Conservation (phyloP, 306 rosid species). For the Medicago lupulina region DNA sequence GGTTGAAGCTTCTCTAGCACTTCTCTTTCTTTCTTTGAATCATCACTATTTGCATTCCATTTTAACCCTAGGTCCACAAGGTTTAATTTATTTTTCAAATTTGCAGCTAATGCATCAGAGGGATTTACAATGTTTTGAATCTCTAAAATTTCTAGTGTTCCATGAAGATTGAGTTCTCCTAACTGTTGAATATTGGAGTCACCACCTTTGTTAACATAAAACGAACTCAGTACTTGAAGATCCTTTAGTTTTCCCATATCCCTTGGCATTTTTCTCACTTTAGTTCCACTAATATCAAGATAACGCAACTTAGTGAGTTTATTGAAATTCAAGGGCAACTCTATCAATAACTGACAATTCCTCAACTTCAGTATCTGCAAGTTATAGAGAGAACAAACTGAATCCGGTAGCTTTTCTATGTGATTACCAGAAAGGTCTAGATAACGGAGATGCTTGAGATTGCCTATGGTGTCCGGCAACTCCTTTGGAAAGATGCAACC, state of each 20-base stretch:
- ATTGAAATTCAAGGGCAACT: slow-evolving; percentile 6
- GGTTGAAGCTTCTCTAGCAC: slow-evolving; percentile 5
- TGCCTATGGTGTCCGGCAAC: neutral
- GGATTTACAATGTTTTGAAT: neutral
- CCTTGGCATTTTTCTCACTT: neutral
- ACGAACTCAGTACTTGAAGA: neutral
- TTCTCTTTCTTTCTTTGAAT: neutral
- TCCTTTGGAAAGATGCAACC: neutral
- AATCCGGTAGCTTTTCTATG: slow-evolving; percentile 24
- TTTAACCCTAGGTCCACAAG: neutral
- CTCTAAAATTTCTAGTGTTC: neutral
- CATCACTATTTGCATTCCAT: neutral
- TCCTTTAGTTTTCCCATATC: neutral
- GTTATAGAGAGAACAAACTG: slow-evolving; percentile 20
- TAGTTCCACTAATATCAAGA: neutral
- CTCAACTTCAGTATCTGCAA: slow-evolving; percentile 27
- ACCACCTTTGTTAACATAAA: neutral
- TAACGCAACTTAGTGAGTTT: slow-evolving; percentile 9
- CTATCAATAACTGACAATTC: neutral
- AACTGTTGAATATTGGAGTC: neutral
- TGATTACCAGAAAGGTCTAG: neutral
- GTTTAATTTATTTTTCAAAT: neutral
- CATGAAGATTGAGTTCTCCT: slow-evolving; percentile 3
- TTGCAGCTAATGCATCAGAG: neutral
- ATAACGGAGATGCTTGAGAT: neutral